Conservation (phyloP, 2,329 filamentous ascomycete genomes). For the Mycosphaerella arachidis region DNA sequence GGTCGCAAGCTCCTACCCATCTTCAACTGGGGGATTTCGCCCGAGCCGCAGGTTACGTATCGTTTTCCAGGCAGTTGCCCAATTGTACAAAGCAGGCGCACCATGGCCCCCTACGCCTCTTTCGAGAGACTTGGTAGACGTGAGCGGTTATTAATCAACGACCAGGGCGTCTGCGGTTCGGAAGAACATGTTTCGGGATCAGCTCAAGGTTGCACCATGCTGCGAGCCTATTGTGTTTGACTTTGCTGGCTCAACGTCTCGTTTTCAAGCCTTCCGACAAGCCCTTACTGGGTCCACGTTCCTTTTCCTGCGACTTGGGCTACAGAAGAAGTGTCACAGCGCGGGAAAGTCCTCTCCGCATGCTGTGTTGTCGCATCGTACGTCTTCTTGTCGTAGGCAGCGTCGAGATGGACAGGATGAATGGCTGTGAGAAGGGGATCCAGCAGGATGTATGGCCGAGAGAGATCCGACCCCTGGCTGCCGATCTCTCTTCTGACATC, state of each 20-base stretch:
- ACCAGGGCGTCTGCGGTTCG: background rate
- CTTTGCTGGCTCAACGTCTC: background rate
- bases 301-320: background rate
- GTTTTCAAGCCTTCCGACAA: background rate
- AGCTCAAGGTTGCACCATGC: background rate
- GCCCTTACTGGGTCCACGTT: background rate
- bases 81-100: too few relatives aligned
- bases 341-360: background rate
- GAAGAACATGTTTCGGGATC: background rate
- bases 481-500: background rate
- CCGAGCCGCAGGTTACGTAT: too few relatives aligned
- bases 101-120: too few relatives aligned
- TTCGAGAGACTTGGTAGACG: too few relatives aligned
- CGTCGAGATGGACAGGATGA: background rate
- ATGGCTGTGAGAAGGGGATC: background rate
- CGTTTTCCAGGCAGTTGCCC: too few relatives aligned
- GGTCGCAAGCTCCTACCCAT: too few relatives aligned
- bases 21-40: too few relatives aligned
- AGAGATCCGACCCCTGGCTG: background rate
- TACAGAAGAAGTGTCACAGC: background rate
- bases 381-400: background rate
- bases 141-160: background rate
- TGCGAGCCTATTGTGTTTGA: background rate
- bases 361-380: background rate
- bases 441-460: background rate